phyloP scores from a whole-genome alignment of 2,329 filamentous ascomycete genomes.

The Hypoxylon sp. region DNA sequence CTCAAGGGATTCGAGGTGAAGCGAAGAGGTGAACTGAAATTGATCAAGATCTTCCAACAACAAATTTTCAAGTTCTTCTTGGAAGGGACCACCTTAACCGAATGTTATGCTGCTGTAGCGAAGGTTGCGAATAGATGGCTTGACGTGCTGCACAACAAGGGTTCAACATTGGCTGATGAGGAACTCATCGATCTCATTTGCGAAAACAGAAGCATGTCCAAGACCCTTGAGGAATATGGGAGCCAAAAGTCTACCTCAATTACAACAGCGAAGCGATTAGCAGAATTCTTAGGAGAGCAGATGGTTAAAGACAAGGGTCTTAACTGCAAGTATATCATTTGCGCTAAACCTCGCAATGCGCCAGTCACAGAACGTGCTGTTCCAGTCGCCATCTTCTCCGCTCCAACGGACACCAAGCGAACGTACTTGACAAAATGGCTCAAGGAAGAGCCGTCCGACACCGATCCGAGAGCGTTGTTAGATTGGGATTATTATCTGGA shows the following conservation, averaged over 20 bases:
- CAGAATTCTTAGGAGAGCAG: conserved; percentile 96
- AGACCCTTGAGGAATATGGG: conserved; percentile 97
- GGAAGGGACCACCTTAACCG: conserved; percentile 86
- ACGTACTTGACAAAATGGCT: conserved; percentile 95
- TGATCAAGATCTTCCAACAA: conserved; percentile 99
- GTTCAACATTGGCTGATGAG: conserved; percentile 91
- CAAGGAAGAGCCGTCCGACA: conserved; percentile 90
- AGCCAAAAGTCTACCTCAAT: conserved; percentile 98
- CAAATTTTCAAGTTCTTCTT: conserved; percentile 99
- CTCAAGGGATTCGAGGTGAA: conserved; percentile 98
- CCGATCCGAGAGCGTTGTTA: conserved; percentile 89
- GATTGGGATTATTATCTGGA: conserved; percentile 99
- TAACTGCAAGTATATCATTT: conserved; percentile 99
- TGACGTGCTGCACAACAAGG: conserved; percentile 91
- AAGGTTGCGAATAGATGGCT: conserved; percentile 97
- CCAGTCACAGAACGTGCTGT: conserved; percentile 96
- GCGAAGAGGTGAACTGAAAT: conserved; percentile 95
- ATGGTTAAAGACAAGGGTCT: conserved; percentile 99
- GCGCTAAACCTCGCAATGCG: conserved; percentile 84
- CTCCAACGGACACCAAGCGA: conserved; percentile 88
- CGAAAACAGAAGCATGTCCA: conserved; percentile 98
- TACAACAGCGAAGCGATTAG: conserved; percentile 93
- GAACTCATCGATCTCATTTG: conserved; percentile 99
- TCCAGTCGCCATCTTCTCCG: conserved; percentile 96
- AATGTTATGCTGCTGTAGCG: conserved; percentile 92